Evolutionary conservation across 192 early-diverging fungal genomes (phyloP), one percentile per base, ranked within the genome.

Genomic region (Podila clonocystis): DNA sequence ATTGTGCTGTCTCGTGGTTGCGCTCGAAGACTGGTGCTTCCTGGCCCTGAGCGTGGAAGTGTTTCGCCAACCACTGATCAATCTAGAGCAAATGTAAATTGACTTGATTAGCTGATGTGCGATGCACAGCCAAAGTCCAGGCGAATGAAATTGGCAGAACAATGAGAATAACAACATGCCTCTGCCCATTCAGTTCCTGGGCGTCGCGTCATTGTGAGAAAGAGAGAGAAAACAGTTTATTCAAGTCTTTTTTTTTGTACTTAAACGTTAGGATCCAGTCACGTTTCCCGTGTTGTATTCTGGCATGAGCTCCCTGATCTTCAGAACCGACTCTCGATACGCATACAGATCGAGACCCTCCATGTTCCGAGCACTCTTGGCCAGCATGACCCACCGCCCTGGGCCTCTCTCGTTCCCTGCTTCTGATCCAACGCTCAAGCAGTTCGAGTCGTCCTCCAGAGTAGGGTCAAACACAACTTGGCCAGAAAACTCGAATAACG

Each of bases 21-120:
- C 75, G 58, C 31, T 79, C 75, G 64, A 79, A 79, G 30, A 17
- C 9, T 12, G 75, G 75, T 33, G 72, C n/a, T 1, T 36, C 61
- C 19, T 72, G 59, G 1, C 5, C 20, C 22, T 48, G 41, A 34
- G 71, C 52, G 4, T 55, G 52, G 5, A 55, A 79, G 30, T 72
- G 71, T 11, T 50, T 63, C 64, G 67, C 50, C 17, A 79, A 36
- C 75, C 75, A 79, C 5, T 59, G 49, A 50, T 79, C 70, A 58
- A 79, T 72, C 75, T 78, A 13, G 3, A 34, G 24, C 36, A 45
- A 29, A 26, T 2, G 41, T 31, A 20, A 17, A 15, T 65, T 65
- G 20, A 26, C 52, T 26, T 17, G n/a, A 22, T 24, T 55, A 55
- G 20, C 26, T 45, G 41, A 45, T 45, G 41, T 8, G 41, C 41